phyloP scores from a whole-genome alignment of 495 filamentous ascomycete species.

The Cladorrhinum samala region DNA sequence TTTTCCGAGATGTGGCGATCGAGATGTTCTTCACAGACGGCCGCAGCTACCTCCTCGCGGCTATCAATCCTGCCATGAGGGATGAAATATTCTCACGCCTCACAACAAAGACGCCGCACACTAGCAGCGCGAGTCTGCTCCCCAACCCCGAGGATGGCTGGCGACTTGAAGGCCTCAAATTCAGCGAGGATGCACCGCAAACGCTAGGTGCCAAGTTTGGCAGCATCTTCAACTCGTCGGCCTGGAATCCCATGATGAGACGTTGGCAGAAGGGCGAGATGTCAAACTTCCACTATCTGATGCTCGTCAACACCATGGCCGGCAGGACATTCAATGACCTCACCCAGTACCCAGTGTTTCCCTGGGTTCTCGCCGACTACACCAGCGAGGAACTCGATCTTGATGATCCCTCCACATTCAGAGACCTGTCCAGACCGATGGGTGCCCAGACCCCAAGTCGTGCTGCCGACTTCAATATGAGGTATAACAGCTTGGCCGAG shows the following conservation, averaged over 20 bases:
- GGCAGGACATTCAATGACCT: slow-evolving; percentile 96
- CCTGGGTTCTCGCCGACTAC: slow-evolving; percentile 94
- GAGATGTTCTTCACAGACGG: slow-evolving; percentile 97
- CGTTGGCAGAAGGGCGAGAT: slow-evolving; percentile 92
- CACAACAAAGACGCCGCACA: slow-evolving; percentile 69
- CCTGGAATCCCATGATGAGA: slow-evolving; percentile 74
- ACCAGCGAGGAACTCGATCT: slow-evolving; percentile 93
- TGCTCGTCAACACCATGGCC: slow-evolving; percentile 96
- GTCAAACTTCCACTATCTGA: slow-evolving; percentile 97
- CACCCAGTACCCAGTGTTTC: slow-evolving; percentile 97
- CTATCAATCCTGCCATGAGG: slow-evolving; percentile 61
- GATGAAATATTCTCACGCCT: slow-evolving; percentile 75
- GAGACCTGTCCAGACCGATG: slow-evolving; percentile 94
- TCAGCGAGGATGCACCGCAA: slow-evolving; percentile 73
- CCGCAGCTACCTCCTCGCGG: slow-evolving; percentile 85
- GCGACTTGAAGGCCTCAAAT: slow-evolving; percentile 78
- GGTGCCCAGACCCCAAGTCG: slow-evolving; percentile 78
- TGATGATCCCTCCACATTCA: slow-evolving; percentile 72
- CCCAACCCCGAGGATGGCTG: slow-evolving; percentile 66
- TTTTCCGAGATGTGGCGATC: slow-evolving; percentile 91
- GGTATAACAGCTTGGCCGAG: slow-evolving; percentile 83
- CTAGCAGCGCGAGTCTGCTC: slow-evolving; percentile 43
- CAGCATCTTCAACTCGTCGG: slow-evolving; percentile 79
- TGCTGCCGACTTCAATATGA: slow-evolving; percentile 68
- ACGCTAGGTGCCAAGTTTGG: slow-evolving; percentile 86